Evolutionary conservation across 2,329 filamentous ascomycete genomes (phyloP), one percentile per base, ranked within the genome.

Genomic region (Saccharata proteae): DNA sequence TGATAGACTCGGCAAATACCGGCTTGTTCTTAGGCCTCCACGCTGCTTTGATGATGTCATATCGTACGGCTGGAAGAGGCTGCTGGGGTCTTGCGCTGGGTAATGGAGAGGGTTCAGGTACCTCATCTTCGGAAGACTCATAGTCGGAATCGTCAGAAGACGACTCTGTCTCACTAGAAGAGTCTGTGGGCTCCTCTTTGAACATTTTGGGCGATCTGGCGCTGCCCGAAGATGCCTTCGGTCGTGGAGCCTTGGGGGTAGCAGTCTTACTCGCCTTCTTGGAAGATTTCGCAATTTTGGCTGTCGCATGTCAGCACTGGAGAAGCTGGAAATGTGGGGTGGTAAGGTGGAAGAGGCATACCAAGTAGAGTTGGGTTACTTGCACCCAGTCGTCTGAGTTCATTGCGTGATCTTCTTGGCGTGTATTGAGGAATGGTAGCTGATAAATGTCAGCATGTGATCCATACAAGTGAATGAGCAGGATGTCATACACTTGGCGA

Each of bases 31-130:
- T 64, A 26, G 67, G 64, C 29, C 61, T 65, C 72, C 73, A 77
- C 8, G 74, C 63, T 17, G 71, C 69, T 47, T 71, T 70, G 34
- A 75, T 65, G 7, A 69, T 62, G 45, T 76, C 71, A 49, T 75
- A 77, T 32, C 63, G 59, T 10, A 64, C 62, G 25, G 62, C 69
- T 42, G 58, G 65, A 37, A 67, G 55, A 4, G 65, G 61, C 26
- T 69, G 65, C 21, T 55, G 59, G 7, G 72, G 67, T 16, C 71
- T 60, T 35, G 55, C 54, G 13, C 57, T 42, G 8, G 71, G 67
- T 6, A 75, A 49, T 14, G 73, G 73, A 11, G 67, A 70, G 11
- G 59, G 54, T 37, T 74, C 69, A 19, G 64, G 59, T 10, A 65
- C 61, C 17, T 67, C 64, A 31, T 61, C 54, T 32, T 72, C 69